A percentile compares a stretch with the other conserved stretches of the same genome.
Conservation (phyloP, 345 rosid genomes). For the Acer saccharum region DNA sequence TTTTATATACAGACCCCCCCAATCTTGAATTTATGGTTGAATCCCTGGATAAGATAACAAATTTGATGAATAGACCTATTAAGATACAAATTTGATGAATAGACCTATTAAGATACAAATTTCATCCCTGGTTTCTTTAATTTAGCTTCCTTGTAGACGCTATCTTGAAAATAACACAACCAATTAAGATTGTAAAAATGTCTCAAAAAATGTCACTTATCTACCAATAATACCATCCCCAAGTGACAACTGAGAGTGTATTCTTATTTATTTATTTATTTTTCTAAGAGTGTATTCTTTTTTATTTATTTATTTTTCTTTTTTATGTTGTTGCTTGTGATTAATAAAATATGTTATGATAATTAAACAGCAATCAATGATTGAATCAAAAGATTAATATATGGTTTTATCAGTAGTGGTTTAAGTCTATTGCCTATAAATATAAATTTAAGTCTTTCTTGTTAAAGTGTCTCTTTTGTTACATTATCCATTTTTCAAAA, state of each 20-base stretch:
- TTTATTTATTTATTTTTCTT: background rate
- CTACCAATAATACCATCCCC: background rate
- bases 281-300: background rate
- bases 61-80: too few species aligned
- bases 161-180: background rate
- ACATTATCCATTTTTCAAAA: background rate
- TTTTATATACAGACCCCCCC: too few species aligned
- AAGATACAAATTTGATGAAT: too few species aligned
- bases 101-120: too few species aligned
- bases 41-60: too few species aligned
- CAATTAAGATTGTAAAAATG: background rate
- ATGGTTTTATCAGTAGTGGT: background rate
- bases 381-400: background rate
- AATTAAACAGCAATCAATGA: background rate
- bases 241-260: background rate
- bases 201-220: background rate
- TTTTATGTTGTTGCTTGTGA: background rate
- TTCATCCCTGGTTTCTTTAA: too few species aligned
- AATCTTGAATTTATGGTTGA: too few species aligned
- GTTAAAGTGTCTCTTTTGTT: slow-evolving; percentile 5
- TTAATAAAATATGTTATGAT: background rate
- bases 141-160: background rate
- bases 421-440: background rate
- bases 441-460: background rate
- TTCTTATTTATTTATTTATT: background rate